Percentiles rank a stretch among this genome's conserved stretches.
Conservation (phyloP, 371 early-diverging fungal genomes). For the Lichtheimia ornata region DNA sequence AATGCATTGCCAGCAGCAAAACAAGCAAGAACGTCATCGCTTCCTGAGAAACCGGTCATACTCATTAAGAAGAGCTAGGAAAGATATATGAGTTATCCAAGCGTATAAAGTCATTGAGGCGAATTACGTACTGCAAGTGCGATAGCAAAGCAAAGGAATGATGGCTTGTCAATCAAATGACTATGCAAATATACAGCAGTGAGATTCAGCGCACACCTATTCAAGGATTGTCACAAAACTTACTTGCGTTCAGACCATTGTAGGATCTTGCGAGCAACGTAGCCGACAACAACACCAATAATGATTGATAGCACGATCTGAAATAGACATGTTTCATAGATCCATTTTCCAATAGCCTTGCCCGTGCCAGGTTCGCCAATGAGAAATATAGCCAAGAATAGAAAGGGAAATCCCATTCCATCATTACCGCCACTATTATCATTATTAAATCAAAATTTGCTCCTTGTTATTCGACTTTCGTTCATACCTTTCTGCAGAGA, state of each 20-base stretch:
- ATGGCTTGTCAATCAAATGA: slow-evolving; percentile 91
- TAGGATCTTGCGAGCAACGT: slow-evolving; percentile 69
- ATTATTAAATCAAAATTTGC: not conserved
- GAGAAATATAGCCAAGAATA: slow-evolving; percentile 80
- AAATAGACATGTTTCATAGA: slow-evolving; percentile 76
- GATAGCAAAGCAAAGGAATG: slow-evolving; percentile 87
- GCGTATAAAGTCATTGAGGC: not conserved
- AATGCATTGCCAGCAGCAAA: slow-evolving; percentile 92
- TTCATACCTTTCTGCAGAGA: slow-evolving; percentile 82
- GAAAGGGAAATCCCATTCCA: slow-evolving; percentile 87
- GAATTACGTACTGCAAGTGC: slow-evolving; percentile 74
- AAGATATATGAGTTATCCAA: not conserved
- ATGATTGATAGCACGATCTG: slow-evolving; percentile 74
- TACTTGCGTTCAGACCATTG: slow-evolving; percentile 73
- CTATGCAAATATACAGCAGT: slow-evolving; percentile 16
- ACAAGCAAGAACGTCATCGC: slow-evolving; percentile 88
- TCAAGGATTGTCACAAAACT: slow-evolving; percentile 15
- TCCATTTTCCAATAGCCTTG: slow-evolving; percentile 77
- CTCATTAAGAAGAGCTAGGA: slow-evolving; percentile 75
- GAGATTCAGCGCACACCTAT: no score
- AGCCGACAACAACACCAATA: slow-evolving; percentile 84
- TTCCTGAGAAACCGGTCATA: slow-evolving; percentile 74
- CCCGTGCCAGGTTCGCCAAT: slow-evolving; percentile 59
- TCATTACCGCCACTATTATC: slow-evolving; percentile 76
- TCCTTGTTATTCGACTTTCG: not conserved